Percentiles rank a stretch among this genome's conserved stretches.
Conservation (phyloP, 768 basidiomycete species). For the Boletus tylopilopsis region DNA sequence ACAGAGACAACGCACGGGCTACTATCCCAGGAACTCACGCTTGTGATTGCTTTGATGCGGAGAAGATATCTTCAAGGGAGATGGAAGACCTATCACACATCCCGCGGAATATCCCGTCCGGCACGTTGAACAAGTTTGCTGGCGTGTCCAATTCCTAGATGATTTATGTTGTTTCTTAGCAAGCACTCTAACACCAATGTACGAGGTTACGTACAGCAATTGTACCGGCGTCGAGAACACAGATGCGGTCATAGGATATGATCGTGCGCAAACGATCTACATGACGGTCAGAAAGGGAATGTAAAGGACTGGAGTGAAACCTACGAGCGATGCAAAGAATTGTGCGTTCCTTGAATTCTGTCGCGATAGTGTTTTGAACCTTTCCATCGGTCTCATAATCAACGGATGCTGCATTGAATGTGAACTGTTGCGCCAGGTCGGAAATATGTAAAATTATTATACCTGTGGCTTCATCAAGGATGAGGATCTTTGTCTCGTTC, state of each 20-base stretch:
- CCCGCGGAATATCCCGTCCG: constrained; percentile 69
- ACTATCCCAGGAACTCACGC: no score
- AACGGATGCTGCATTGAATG: constrained; percentile 56
- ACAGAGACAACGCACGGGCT: no score
- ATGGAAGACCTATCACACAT: constrained; percentile 89
- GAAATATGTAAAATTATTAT: constrained; percentile 2
- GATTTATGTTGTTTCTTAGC: background rate
- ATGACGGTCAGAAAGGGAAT: background rate
- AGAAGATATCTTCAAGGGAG: constrained; percentile 61
- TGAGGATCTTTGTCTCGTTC: constrained; percentile 77
- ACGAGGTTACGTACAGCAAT: constrained; percentile 52
- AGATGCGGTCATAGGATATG: constrained; percentile 83
- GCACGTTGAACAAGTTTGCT: constrained; percentile 50
- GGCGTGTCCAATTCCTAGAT: constrained; percentile 80
- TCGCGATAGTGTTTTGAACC: constrained; percentile 87
- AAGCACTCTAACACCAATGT: background rate
- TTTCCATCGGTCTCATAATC: constrained; percentile 88
- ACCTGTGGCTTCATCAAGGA: constrained; percentile 90
- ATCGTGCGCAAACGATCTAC: constrained; percentile 84
- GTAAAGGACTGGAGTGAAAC: constrained; percentile 24
- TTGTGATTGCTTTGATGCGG: constrained; percentile 24
- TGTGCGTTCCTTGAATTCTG: constrained; percentile 80
- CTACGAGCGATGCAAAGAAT: constrained; percentile 83
- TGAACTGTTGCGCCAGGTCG: background rate
- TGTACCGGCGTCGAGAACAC: constrained; percentile 78